phyloP scores from a whole-genome alignment of 805 yeast species.

The Barnettozyma pratensis region DNA sequence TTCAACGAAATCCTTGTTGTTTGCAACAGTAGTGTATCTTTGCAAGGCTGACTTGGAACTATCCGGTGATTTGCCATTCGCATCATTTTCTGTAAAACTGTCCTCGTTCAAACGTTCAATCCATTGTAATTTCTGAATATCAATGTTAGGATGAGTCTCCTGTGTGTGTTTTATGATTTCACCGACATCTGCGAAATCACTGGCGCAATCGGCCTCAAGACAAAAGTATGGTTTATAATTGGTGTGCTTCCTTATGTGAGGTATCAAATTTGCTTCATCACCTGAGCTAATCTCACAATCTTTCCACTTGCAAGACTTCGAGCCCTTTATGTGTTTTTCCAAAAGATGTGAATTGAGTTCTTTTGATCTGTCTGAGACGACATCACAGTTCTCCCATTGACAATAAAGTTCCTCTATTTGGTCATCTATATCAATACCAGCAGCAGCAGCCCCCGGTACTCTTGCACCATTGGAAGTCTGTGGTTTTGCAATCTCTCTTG shows the following conservation, averaged over 20 bases:
- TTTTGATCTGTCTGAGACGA: background rate
- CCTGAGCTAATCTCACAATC: slow-evolving; percentile 48
- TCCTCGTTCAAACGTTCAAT: no score
- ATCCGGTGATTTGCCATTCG: background rate
- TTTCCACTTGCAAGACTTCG: slow-evolving; percentile 50
- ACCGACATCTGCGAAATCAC: slow-evolving; percentile 41
- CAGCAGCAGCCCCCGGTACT: slow-evolving; percentile 1
- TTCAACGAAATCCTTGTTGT: slow-evolving; percentile 2
- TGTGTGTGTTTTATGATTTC: no score
- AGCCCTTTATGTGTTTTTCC: slow-evolving; percentile 5
- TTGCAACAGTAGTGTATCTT: background rate
- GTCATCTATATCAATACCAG: slow-evolving; percentile 2
- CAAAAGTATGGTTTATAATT: slow-evolving; percentile 66
- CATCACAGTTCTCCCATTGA: slow-evolving; percentile 11
- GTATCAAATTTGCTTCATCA: slow-evolving; percentile 50
- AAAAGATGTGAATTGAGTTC: slow-evolving; percentile 10
- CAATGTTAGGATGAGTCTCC: no score
- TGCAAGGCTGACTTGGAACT: background rate
- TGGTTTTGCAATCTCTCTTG: background rate
- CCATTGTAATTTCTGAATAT: no score
- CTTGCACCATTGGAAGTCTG: background rate
- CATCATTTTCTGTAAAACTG: no score
- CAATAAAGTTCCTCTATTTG: slow-evolving; percentile 5
- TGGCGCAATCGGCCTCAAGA: slow-evolving; percentile 59
- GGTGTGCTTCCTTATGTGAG: slow-evolving; percentile 63